Base-by-base conservation (phyloP, 1,139 yeast species). In the Sugiyamaella novakii region DNA sequence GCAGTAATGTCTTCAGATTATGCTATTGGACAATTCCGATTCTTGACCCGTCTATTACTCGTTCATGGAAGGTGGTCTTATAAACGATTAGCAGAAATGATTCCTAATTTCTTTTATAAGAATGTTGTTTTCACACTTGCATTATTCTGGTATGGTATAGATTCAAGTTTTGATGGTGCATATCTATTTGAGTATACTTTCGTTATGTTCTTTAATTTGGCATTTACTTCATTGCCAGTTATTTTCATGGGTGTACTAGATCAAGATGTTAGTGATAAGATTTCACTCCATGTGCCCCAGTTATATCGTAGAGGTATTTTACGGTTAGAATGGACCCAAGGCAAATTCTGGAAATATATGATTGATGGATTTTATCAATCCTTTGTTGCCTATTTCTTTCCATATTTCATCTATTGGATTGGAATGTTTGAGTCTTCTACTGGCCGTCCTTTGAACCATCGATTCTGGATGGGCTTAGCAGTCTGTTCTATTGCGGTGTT, bases 1-100 rank as follows among this genome's bases (percentile, higher is more conserved):
- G 98, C 98, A 11, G 98, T 84, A 8, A 92, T 92, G 98, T 85
- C 95, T 6, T 86, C 97, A 0, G 98, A 92, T 73, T 92, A 89
- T 70, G 98, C 97, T 2, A 74, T 92, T 66, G 98, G 97, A 11
- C 98, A 92, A 67, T 92, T 92, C 72, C 76, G 98, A 63, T 92
- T 78, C 64, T 68, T 92, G 64, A 79, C 88, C 0, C 78, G 91
- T 59, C 74, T 92, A 57, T 71, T 92, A 47, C 71, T 92, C 50
- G 94, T 88, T 22, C 98, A 92, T 71, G 98, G 98, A 33, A 79
- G 98, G 66, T 92, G 98, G 97, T 86, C 95, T 0, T 92, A 92
- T 66, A 86, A 85, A 63, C 76, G 98, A 59, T 74, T 92, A 46
- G 81, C 95, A 31, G 98, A 91, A 68, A 89, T 91, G 96, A 84